These are phyloP conservation scores for Nepenthes mirabilis DNA, from an alignment of 148 eudicot species.

Conservation along the genomic window DNA sequence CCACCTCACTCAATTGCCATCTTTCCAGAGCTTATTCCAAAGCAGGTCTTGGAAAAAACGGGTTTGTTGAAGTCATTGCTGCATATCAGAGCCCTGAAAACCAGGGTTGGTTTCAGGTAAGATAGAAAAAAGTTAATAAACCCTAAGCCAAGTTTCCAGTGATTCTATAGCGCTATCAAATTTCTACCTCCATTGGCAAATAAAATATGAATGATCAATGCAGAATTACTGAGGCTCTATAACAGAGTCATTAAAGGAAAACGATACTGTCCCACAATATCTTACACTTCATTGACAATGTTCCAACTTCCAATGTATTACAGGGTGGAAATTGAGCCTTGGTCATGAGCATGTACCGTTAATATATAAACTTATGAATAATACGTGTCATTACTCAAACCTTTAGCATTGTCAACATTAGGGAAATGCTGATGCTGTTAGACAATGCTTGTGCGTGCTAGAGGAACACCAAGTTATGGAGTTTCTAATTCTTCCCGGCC, in stretches of 20 bases:
- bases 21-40: slow-evolving; percentile 61
- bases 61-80: slow-evolving; percentile 65
- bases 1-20: slow-evolving; percentile 76
- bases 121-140: not conserved
- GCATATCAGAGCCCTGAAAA: slow-evolving; percentile 68
- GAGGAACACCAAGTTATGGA: slow-evolving; percentile 43
- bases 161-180: too few species aligned
- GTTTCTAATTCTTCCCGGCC: slow-evolving; percentile 69
- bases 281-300: not conserved
- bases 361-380: too few species aligned
- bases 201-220: not conserved
- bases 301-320: not conserved
- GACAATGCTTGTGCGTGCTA: slow-evolving; percentile 59
- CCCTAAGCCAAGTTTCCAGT: not conserved
- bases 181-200: not conserved
- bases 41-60: slow-evolving; percentile 38
- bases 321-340: too few species aligned
- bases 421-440: slow-evolving; percentile 85
- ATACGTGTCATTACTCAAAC: not conserved
- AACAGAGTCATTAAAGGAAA: not conserved
- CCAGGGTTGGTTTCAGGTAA: slow-evolving; percentile 67
- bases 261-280: not conserved
- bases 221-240: not conserved
- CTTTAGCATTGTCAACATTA: slow-evolving; percentile 1
- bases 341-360: too few species aligned